Base-by-base conservation (phyloP, 257 asterid genomes). In the Solanum chiquidenum region DNA sequence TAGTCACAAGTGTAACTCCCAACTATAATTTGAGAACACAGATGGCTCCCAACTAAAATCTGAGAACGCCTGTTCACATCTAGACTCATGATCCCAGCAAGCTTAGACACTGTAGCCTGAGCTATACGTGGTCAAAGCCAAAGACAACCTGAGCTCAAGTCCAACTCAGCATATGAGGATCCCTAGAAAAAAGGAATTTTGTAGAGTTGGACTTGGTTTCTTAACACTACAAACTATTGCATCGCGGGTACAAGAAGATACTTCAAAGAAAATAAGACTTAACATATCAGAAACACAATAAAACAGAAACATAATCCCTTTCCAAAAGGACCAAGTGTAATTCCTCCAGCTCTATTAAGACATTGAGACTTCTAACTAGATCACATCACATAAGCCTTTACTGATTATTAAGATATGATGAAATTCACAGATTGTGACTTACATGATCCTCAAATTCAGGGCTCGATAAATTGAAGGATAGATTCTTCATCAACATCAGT, bases 371-470 rank as follows among this genome's bases (percentile, higher is more conserved):
- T 80, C 85, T 80, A 46, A 80, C 31, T 80, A 82, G 69, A 82
- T 82, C 38, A 80, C 86, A 77, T 7, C 12, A 77, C 31, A 31
- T 49, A 31, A 18, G 31, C 7, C 69, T 52, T 49, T 18, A 52
- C 29, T 31, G 44, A 82, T 52, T 31, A 82, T 52, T 31, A 21
- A 49, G 86, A 31, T n/a, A 52, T 49, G 69, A 31, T 20, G 71
- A 20, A 49, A 49, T 64, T 52, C 52, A 49, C 60, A 34, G 34
- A 49, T 35, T 66, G 38, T 38, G 12, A 92, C 98, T 95, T 90
- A 94, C 98, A 88, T 95, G 95, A 89, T 92, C 92, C 93, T 96
- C 95, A 79, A 94, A 96, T 83, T 95, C 98, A 13, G 98, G 98
- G 93, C 92, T 94, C 90, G 84, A 85, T 88, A 96, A 91, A 89